Evolutionary conservation across 164 flowering plant species (phyloP).

Genomic region (Echeveria elegans): DNA sequence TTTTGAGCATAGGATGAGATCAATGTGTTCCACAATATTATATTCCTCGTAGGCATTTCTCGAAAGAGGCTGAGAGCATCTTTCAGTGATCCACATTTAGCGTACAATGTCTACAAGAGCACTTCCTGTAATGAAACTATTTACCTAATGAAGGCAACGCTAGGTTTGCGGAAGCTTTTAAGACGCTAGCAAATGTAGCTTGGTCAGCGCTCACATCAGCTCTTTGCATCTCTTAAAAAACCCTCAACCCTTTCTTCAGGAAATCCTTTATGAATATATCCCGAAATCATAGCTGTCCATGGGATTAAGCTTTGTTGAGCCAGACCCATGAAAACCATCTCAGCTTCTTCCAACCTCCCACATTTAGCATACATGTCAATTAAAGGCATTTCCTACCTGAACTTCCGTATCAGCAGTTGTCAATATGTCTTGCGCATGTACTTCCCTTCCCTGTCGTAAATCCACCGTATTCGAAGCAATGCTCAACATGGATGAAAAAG

Average conservation of each 20-base stretch:
- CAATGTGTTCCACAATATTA: conserved; percentile 75
- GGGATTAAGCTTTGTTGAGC: conserved; percentile 37
- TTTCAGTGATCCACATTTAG: conserved; percentile 55
- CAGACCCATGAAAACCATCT: conserved; percentile 33
- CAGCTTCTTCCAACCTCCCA: conserved; percentile 42
- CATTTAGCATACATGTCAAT: conserved; percentile 88
- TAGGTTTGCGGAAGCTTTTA: conserved; percentile 53
- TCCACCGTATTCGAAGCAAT: no score
- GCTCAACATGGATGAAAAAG: conserved; percentile 30
- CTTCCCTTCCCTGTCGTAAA: conserved; percentile 35
- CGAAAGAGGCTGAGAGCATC: conserved; percentile 40
- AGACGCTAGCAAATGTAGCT: conserved; percentile 58
- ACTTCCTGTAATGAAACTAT: conserved; percentile 69
- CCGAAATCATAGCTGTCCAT: conserved; percentile 85
- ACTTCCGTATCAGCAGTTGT: conserved; percentile 40
- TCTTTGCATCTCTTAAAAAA: conserved; percentile 51
- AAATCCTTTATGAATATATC: conserved; percentile 46
- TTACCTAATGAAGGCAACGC: conserved; percentile 54
- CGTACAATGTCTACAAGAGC: conserved; percentile 67
- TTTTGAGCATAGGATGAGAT: conserved; percentile 69
- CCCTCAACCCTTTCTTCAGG: conserved; percentile 45
- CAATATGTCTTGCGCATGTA: conserved; percentile 56
- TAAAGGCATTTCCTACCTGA: conserved; percentile 52
- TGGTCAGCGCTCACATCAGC: conserved; percentile 42
- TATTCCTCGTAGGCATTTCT: conserved; percentile 65